These are phyloP conservation scores for Pythium periplocum DNA, from an alignment of 352 stramenopile species.

Conservation along the genomic window DNA sequence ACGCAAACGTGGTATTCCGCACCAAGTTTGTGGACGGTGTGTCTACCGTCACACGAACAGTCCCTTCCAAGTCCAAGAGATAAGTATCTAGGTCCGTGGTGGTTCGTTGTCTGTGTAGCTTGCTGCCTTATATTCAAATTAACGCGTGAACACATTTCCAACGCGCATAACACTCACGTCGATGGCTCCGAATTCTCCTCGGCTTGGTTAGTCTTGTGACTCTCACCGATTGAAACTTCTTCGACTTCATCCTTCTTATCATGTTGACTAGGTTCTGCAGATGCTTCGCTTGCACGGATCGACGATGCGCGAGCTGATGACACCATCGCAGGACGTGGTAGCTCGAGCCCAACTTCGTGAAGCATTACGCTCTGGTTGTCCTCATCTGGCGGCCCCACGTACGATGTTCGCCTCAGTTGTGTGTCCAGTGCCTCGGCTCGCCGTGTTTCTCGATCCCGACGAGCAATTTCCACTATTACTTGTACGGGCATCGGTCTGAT, in stretches of 20 bases:
- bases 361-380: constrained; percentile 1
- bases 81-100: constrained; percentile 12
- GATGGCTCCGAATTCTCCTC: too few species aligned
- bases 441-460: constrained; percentile 31
- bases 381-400: constrained; percentile 3
- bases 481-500: constrained; percentile 45
- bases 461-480: constrained; percentile 57
- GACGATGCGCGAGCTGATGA: background rate
- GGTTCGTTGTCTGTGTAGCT: too few species aligned
- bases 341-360: constrained; percentile 6
- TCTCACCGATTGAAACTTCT: too few species aligned
- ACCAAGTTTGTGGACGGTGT: constrained; percentile 99
- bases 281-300: too few species aligned
- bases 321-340: constrained; percentile 7
- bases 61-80: constrained; percentile 58
- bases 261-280: too few species aligned
- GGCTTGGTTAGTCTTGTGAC: too few species aligned
- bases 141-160: too few species aligned
- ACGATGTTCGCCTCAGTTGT: constrained; percentile 38
- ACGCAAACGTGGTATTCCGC: constrained; percentile 99
- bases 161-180: too few species aligned
- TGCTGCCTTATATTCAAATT: too few species aligned
- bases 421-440: constrained; percentile 22
- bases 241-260: too few species aligned
- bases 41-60: constrained; percentile 96